Conservation (phyloP, 2,329 filamentous ascomycete genomes). For the Hansfordia pulvinata region DNA sequence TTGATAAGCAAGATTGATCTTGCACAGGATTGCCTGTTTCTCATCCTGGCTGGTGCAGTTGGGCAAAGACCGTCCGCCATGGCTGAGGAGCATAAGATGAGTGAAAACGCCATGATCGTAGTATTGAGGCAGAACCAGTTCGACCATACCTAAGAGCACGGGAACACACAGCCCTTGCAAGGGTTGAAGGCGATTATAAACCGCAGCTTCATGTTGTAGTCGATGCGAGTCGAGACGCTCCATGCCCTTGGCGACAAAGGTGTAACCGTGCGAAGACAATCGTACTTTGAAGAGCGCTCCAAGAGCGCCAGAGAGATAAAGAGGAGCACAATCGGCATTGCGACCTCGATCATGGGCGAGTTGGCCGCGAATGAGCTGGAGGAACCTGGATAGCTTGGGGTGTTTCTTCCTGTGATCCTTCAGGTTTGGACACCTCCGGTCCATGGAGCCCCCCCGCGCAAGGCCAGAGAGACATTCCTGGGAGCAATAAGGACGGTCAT, state of each 20-base stretch:
- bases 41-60: slow-evolving; percentile 4
- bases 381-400: too few relatives aligned
- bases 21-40: slow-evolving; percentile 4
- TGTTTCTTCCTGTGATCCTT: slow-evolving; percentile 11
- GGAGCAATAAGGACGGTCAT: too few relatives aligned
- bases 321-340: too few relatives aligned
- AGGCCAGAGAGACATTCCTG: slow-evolving; percentile 24
- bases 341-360: too few relatives aligned
- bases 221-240: slow-evolving; percentile 8
- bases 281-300: too few relatives aligned
- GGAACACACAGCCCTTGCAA: too few relatives aligned
- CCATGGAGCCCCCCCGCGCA: slow-evolving; percentile 29
- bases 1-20: slow-evolving; percentile 3
- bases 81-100: slow-evolving; percentile 21
- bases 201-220: slow-evolving; percentile 15
- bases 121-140: slow-evolving; percentile 16
- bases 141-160: slow-evolving; percentile 19
- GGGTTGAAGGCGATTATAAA: slow-evolving; percentile 15
- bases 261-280: slow-evolving; percentile 24
- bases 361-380: too few relatives aligned
- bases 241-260: slow-evolving; percentile 24
- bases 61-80: slow-evolving; percentile 12
- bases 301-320: too few relatives aligned
- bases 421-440: slow-evolving; percentile 16
- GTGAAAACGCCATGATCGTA: slow-evolving; percentile 14